Conservation (phyloP, 1,284 basidiomycete species). For the Sanghuangporus baumii region DNA sequence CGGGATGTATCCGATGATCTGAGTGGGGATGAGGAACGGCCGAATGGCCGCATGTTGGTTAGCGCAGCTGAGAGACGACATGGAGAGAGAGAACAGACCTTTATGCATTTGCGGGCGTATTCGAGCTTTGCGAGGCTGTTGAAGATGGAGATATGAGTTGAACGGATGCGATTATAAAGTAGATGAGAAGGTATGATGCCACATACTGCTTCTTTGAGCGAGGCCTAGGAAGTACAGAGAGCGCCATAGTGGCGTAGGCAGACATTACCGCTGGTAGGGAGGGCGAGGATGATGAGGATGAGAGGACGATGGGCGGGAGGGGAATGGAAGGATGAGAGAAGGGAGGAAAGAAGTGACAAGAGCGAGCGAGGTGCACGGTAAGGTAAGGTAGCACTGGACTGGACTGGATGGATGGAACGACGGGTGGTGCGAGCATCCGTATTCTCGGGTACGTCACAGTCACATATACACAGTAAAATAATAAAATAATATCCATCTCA, state of each 20-base stretch:
- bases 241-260: conserved; percentile 21
- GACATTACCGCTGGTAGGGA: not conserved
- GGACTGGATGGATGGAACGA: not conserved
- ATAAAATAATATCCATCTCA: not conserved
- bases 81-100: conserved; percentile 36
- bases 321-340: conserved; percentile 26
- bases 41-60: not conserved
- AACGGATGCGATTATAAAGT: not conserved
- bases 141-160: conserved; percentile 14
- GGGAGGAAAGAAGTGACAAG: conserved; percentile 27
- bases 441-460: no score
- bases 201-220: conserved; percentile 35
- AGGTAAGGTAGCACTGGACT: not conserved
- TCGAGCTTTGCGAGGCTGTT: conserved; percentile 54
- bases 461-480: no score
- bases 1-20: conserved; percentile 56
- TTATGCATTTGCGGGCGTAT: conserved; percentile 53
- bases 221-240: conserved; percentile 23
- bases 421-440: not conserved
- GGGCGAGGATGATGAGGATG: conserved; percentile 8
- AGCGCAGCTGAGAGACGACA: not conserved
- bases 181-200: conserved; percentile 16
- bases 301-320: conserved; percentile 16
- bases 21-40: conserved; percentile 17
- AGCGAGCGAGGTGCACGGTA: conserved; percentile 23